Base-by-base conservation (phyloP, 2,329 filamentous ascomycete genomes). In the Claviceps lovelessii region DNA sequence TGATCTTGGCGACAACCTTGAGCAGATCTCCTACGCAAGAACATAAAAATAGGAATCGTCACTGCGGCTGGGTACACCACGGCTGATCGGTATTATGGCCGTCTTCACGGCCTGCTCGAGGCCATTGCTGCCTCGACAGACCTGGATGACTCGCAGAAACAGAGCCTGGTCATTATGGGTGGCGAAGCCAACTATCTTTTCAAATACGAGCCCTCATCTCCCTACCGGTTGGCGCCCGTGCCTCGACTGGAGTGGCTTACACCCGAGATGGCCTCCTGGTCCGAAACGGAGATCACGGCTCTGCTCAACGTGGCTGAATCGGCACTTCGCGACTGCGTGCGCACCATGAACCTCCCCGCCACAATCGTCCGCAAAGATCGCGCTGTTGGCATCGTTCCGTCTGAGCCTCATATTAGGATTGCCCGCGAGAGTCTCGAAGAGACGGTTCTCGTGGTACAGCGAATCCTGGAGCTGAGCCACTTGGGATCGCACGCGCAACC, bases 121-220 rank as follows among this genome's bases (percentile, higher is more conserved):
- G 86, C 88, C 31, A 80, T 97, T 23, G 78, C 80, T 52, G 65
- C 68, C 6, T 81, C 81, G 0, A 66, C 76, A 0, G 68, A 71
- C 13, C 75, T 95, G 7, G 80, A 85, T 0, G 70, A 77, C 0
- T 66, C 77, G 7, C 84, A 89, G 63, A 88, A 89, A 64, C 78
- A 85, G 61, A 89, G 86, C 61, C 77, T 98, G 6, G 78, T 97
- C 58, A 85, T 98, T 61, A 89, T 98, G 80, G 93, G 93, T 59
- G 93, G 93, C 54, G 93, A 98, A 70, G 89, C 88, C 57, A 97
- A 95, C 72, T 98, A 94, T 68, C 83, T 97, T 53, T 96, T 97
- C 72, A 83, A 83, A 52, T 95, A 86, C 70, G 79, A 83, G 57
- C 72, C 77, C 0, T 70, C 73, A 11, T 81, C 83, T 0, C 80